phyloP scores from a whole-genome alignment of 352 stramenopile genomes.

The Phytophthora quininea region DNA sequence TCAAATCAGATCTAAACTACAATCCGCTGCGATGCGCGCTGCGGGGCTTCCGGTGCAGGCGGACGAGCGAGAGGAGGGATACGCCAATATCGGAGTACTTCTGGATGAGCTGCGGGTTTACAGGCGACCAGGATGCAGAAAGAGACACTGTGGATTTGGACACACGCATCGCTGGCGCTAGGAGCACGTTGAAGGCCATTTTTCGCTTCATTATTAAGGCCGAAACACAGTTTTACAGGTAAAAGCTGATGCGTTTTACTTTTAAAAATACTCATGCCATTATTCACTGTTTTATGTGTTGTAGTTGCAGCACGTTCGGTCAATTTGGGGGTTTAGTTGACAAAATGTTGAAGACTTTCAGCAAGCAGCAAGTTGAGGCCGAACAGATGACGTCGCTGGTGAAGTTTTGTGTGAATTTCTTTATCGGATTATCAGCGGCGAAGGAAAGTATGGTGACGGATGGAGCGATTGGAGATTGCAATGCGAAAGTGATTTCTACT shows the following conservation, averaged over 20 bases:
- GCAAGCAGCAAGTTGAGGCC: no score
- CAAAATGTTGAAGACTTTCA: slow-evolving; percentile 13
- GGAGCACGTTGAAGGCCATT: slow-evolving; percentile 18
- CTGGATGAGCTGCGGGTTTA: no score
- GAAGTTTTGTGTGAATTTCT: slow-evolving; percentile 28
- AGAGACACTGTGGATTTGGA: background rate
- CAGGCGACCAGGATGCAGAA: background rate
- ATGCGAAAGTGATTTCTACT: background rate
- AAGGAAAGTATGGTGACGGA: slow-evolving; percentile 15
- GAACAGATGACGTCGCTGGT: slow-evolving; percentile 9
- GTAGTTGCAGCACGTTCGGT: slow-evolving; percentile 30
- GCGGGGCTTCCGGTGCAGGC: no score
- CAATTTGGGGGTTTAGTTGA: slow-evolving; percentile 25
- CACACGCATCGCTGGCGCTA: background rate
- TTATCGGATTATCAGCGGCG: slow-evolving; percentile 30
- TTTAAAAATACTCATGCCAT: background rate
- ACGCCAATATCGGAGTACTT: no score
- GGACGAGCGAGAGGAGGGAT: no score
- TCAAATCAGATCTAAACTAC: no score
- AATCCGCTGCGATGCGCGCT: no score
- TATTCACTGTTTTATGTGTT: slow-evolving; percentile 7
- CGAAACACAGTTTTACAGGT: slow-evolving; percentile 25
- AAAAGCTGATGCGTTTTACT: background rate
- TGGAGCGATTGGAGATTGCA: background rate
- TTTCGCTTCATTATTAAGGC: slow-evolving; percentile 23